Evolutionary conservation across 2,329 filamentous ascomycete genomes (phyloP).

Genomic region (Aspergillus sp.): DNA sequence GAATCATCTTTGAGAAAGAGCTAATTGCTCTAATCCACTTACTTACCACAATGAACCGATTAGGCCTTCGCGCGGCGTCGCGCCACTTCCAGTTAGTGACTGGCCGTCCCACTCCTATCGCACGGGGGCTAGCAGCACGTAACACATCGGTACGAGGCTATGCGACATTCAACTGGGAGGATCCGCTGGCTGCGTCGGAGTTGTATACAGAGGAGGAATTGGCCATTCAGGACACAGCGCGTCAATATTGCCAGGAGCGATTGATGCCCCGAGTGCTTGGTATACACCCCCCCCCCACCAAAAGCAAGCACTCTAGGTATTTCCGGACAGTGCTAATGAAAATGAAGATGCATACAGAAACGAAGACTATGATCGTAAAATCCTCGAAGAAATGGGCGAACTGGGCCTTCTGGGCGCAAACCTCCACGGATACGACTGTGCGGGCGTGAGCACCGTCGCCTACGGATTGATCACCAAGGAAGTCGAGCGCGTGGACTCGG

Average conservation of each 20-base stretch:
- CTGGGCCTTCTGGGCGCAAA: slow-evolving; percentile 80
- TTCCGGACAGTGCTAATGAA: no score
- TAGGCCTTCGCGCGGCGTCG: slow-evolving; percentile 24
- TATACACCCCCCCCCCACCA: slow-evolving; percentile 40
- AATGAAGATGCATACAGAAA: slow-evolving; percentile 71
- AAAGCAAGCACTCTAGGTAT: no score
- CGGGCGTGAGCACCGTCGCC: slow-evolving; percentile 78
- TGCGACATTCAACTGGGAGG: slow-evolving; percentile 76
- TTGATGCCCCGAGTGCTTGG: slow-evolving; percentile 79
- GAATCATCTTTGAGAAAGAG: no score
- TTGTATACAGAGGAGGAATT: slow-evolving; percentile 84
- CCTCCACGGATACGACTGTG: slow-evolving; percentile 81
- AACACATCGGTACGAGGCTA: slow-evolving; percentile 19
- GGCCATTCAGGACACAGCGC: slow-evolving; percentile 82
- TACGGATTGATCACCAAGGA: slow-evolving; percentile 85
- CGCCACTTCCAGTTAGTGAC: slow-evolving; percentile 21
- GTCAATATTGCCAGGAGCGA: slow-evolving; percentile 87
- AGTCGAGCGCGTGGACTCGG: slow-evolving; percentile 84
- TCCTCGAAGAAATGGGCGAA: slow-evolving; percentile 86
- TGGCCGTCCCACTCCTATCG: slow-evolving; percentile 11
- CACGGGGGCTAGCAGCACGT: slow-evolving; percentile 7
- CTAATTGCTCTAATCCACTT: not conserved
- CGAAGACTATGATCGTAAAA: slow-evolving; percentile 78
- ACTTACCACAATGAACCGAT: slow-evolving; percentile 24
- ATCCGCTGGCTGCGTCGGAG: slow-evolving; percentile 68